phyloP scores from a whole-genome alignment of 2,329 filamentous ascomycete species.

The Tolypocladium endophyticum region DNA sequence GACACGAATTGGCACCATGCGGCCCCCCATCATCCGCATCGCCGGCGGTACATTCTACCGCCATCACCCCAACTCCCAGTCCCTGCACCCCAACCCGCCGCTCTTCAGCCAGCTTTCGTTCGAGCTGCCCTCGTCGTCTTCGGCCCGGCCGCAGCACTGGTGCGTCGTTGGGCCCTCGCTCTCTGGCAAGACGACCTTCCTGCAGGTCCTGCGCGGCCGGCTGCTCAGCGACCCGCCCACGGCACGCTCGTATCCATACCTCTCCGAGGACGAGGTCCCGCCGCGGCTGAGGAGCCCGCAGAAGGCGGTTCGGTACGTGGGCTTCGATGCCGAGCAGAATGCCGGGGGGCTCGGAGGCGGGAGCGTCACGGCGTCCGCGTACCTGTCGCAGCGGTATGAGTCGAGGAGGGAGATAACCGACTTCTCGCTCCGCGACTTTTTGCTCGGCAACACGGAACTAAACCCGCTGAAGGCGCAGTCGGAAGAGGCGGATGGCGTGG shows the following conservation, averaged over 20 bases:
- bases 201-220: slow-evolving; percentile 67
- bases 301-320: slow-evolving; percentile 76
- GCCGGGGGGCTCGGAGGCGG: slow-evolving; percentile 36
- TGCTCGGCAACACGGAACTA: slow-evolving; percentile 72
- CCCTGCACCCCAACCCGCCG: slow-evolving; percentile 50
- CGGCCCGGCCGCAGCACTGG: slow-evolving; percentile 53
- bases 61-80: slow-evolving; percentile 50
- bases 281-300: slow-evolving; percentile 45
- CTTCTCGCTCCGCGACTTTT: slow-evolving; percentile 71
- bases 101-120: slow-evolving; percentile 66
- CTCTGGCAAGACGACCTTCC: slow-evolving; percentile 69
- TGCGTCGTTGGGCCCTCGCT: slow-evolving; percentile 72
- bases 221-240: slow-evolving; percentile 66
- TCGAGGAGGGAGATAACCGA: slow-evolving; percentile 77
- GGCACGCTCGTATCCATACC: slow-evolving; percentile 68
- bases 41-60: slow-evolving; percentile 75
- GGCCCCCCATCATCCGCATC: slow-evolving; percentile 58
- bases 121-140: slow-evolving; percentile 52
- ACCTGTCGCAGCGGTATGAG: slow-evolving; percentile 85
- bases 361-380: slow-evolving; percentile 58
- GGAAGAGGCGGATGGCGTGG: slow-evolving; percentile 33
- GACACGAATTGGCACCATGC: slow-evolving; percentile 4
- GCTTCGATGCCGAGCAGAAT: slow-evolving; percentile 68
- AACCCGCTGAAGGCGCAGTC: slow-evolving; percentile 48
- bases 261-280: slow-evolving; percentile 53